A percentile compares a stretch with the other conserved stretches of the same genome.
Evolutionary conservation across 768 basidiomycete species (phyloP).

Genomic region (Auricularia sp.): DNA sequence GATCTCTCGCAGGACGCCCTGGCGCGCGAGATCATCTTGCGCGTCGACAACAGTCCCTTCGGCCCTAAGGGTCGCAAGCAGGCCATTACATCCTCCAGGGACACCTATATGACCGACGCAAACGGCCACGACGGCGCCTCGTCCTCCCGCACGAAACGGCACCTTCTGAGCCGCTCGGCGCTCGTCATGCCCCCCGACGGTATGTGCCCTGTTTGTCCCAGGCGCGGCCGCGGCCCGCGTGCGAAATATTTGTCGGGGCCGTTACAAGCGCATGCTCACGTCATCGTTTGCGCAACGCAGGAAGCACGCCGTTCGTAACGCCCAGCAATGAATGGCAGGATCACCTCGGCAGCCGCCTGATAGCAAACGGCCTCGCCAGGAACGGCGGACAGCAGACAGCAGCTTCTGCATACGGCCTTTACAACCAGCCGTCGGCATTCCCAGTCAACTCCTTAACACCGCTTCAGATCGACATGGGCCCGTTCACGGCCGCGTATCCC

Average conservation of each 20-base stretch:
- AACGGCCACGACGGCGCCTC: neutral
- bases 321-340: slow-evolving; percentile 11
- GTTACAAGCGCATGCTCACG: too few relatives aligned
- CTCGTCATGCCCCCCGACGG: neutral
- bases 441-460: neutral
- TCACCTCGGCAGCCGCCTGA: neutral
- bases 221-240: neutral
- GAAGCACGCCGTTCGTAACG: slow-evolving; percentile 27
- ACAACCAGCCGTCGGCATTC: neutral
- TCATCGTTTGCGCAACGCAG: neutral
- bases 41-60: slow-evolving; percentile 74
- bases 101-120: neutral
- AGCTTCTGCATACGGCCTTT: neutral
- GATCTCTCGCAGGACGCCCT: slow-evolving; percentile 58
- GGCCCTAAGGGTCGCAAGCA: slow-evolving; percentile 53
- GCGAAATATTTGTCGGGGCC: too few relatives aligned
- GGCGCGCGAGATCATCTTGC: slow-evolving; percentile 68
- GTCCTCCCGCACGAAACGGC: neutral
- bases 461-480: neutral
- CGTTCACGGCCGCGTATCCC: neutral
- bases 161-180: neutral
- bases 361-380: neutral
- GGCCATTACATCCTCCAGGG: neutral
- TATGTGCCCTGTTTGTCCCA: neutral
- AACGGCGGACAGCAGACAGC: neutral